phyloP scores from a whole-genome alignment of 2,329 filamentous ascomycete genomes.

The Pseudogymnoascus sp. region DNA sequence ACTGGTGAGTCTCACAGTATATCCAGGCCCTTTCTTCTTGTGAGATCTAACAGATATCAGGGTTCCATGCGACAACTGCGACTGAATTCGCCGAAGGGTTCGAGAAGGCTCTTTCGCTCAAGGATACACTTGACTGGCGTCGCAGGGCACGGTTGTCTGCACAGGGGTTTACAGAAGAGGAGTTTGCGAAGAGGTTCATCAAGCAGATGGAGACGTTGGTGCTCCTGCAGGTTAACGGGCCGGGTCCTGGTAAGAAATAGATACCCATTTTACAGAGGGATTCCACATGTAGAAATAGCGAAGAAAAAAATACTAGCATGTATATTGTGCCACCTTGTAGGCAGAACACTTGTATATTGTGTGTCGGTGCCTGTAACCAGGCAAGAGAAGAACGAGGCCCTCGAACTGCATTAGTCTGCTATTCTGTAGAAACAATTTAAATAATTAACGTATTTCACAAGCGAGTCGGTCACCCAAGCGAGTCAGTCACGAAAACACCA shows the following conservation, averaged over 20 bases:
- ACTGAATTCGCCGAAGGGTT: conserved; percentile 76
- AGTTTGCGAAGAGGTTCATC: conserved; percentile 75
- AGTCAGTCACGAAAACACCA: too few species aligned
- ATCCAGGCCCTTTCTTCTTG: too few species aligned
- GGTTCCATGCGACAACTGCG: conserved; percentile 75
- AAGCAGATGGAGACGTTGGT: conserved; percentile 67
- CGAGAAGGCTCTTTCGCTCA: conserved; percentile 59
- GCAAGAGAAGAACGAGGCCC: neutral
- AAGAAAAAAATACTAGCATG: neutral
- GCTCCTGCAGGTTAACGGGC: conserved; percentile 27
- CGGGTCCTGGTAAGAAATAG: neutral
- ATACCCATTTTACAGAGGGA: conserved; percentile 1
- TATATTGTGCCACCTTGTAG: neutral
- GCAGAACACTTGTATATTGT: neutral
- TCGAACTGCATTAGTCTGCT: too few species aligned
- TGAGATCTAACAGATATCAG: conserved; percentile 32
- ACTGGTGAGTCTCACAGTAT: too few species aligned
- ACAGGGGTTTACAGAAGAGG: conserved; percentile 77
- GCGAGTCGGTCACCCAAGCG: too few species aligned
- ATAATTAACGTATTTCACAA: too few species aligned
- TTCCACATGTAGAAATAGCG: conserved; percentile 3
- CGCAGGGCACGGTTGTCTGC: conserved; percentile 69
- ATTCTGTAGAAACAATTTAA: too few species aligned
- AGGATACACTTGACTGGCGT: conserved; percentile 66
- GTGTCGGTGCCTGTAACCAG: neutral